Percentiles rank a stretch among this genome's conserved stretches.
phyloP scores from a whole-genome alignment of 495 filamentous ascomycete species.

The Aspergillus cristatus region DNA sequence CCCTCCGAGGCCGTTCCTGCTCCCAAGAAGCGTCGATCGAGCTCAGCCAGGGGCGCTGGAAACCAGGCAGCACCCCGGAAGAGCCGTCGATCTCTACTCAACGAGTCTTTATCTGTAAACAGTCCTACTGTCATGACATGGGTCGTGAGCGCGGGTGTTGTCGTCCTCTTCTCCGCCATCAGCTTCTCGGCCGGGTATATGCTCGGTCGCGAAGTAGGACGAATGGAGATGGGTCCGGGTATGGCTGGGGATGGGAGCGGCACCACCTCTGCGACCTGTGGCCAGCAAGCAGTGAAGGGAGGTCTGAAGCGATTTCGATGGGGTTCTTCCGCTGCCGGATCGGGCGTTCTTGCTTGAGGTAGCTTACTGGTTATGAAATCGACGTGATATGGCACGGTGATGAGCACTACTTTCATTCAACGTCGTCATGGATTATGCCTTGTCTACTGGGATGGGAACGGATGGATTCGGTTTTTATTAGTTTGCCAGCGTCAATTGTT shows the following conservation, averaged over 20 bases:
- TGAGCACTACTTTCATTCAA: no score
- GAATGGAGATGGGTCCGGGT: conserved; percentile 47
- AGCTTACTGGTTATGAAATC: no score
- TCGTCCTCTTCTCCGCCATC: conserved; percentile 82
- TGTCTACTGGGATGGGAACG: no score
- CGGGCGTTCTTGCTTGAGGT: conserved; percentile 24
- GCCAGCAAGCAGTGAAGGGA: conserved; percentile 35
- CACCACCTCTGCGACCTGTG: conserved; percentile 29
- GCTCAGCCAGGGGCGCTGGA: conserved; percentile 44
- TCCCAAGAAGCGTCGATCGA: conserved; percentile 43
- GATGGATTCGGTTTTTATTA: no score
- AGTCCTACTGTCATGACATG: conserved; percentile 77
- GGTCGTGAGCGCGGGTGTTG: conserved; percentile 85
- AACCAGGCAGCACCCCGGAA: conserved; percentile 42
- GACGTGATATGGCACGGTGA: no score
- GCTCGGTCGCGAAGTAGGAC: conserved; percentile 72
- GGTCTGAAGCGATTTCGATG: conserved; percentile 36
- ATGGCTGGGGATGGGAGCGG: conserved; percentile 21
- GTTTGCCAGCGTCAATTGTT: no score
- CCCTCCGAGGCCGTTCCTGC: conserved; percentile 7
- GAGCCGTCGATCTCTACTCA: conserved; percentile 33
- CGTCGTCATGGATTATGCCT: no score
- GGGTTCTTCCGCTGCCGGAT: conserved; percentile 30
- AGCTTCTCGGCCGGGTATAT: conserved; percentile 92
- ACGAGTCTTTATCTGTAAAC: conserved; percentile 15